These are phyloP conservation scores for Hepatocystis sp. DNA, from an alignment of 169 alveolate species.

Conservation along the genomic window DNA sequence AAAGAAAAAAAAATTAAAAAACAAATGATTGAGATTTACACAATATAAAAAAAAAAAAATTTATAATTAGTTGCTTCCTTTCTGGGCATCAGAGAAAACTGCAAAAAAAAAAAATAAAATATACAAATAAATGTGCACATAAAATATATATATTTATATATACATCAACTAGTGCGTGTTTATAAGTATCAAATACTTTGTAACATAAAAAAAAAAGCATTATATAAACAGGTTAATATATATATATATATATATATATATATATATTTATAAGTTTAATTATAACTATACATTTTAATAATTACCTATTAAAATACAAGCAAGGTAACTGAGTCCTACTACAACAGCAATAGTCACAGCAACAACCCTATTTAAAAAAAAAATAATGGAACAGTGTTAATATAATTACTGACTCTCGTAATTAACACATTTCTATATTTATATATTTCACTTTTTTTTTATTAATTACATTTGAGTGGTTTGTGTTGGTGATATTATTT, in stretches of 20 bases:
- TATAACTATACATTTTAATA: constrained; percentile 2
- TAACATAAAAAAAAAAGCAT: too few relatives aligned
- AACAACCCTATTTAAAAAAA: constrained; percentile 48
- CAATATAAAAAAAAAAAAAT: not conserved
- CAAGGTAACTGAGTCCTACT: constrained; percentile 42
- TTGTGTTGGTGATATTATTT: constrained; percentile 70
- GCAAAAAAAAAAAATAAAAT: constrained; percentile 4
- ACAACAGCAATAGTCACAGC: constrained; percentile 64
- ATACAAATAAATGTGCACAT: too few relatives aligned
- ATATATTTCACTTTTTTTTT: not conserved
- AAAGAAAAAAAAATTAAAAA: not conserved
- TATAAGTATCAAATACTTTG: too few relatives aligned
- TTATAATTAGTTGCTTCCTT: constrained; percentile 11
- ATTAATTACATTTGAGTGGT: constrained; percentile 56
- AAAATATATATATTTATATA: too few relatives aligned
- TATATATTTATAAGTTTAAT: too few relatives aligned
- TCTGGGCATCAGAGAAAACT: constrained; percentile 73
- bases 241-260: not conserved
- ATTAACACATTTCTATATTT: not conserved
- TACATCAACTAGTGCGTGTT: too few relatives aligned
- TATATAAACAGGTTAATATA: not conserved
- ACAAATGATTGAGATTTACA: not conserved
- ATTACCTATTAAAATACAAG: constrained; percentile 68
- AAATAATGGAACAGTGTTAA: not conserved
- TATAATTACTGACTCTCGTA: not conserved